phyloP scores from a whole-genome alignment of 495 filamentous ascomycete genomes.

The Aspergillus biplanus region DNA sequence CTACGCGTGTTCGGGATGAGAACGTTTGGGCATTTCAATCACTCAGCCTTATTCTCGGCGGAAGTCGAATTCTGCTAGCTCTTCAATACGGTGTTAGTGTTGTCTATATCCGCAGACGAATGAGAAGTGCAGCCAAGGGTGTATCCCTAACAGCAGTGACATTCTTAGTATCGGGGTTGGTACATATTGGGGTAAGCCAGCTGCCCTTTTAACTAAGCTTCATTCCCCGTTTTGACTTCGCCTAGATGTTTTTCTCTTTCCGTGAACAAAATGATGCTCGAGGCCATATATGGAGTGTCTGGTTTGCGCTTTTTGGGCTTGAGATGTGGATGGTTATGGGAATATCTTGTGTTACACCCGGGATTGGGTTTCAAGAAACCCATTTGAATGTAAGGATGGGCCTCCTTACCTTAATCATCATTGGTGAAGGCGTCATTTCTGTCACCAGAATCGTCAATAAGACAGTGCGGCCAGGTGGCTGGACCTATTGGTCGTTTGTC shows the following conservation, averaged over 20 bases:
- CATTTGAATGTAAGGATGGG: slow-evolving; percentile 69
- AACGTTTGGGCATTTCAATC: slow-evolving; percentile 51
- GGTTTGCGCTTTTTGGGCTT: slow-evolving; percentile 60
- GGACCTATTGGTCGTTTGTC: slow-evolving; percentile 52
- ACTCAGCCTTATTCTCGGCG: slow-evolving; percentile 59
- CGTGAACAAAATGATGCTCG: slow-evolving; percentile 24
- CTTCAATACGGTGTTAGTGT: slow-evolving; percentile 61
- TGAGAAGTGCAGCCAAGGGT: slow-evolving; percentile 34
- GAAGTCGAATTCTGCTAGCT: slow-evolving; percentile 58
- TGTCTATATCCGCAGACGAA: slow-evolving; percentile 46
- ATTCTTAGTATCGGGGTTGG: slow-evolving; percentile 44
- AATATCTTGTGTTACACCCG: slow-evolving; percentile 56
- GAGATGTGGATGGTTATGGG: slow-evolving; percentile 59
- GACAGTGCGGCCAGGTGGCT: slow-evolving; percentile 56
- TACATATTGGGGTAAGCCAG: slow-evolving; percentile 55
- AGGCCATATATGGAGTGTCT: slow-evolving; percentile 54
- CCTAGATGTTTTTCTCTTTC: slow-evolving; percentile 47
- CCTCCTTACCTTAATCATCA: slow-evolving; percentile 69
- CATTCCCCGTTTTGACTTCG: slow-evolving; percentile 6
- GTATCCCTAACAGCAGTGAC: slow-evolving; percentile 45
- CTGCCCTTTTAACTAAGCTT: background rate
- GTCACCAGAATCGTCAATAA: slow-evolving; percentile 59
- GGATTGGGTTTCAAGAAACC: slow-evolving; percentile 66
- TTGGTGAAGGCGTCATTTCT: slow-evolving; percentile 66
- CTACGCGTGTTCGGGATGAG: slow-evolving; percentile 45